Percentiles rank a stretch among this genome's conserved stretches.
These are phyloP conservation scores for Malbranchea cinnamomea DNA, from an alignment of 2,329 filamentous ascomycete species.

Conservation along the genomic window DNA sequence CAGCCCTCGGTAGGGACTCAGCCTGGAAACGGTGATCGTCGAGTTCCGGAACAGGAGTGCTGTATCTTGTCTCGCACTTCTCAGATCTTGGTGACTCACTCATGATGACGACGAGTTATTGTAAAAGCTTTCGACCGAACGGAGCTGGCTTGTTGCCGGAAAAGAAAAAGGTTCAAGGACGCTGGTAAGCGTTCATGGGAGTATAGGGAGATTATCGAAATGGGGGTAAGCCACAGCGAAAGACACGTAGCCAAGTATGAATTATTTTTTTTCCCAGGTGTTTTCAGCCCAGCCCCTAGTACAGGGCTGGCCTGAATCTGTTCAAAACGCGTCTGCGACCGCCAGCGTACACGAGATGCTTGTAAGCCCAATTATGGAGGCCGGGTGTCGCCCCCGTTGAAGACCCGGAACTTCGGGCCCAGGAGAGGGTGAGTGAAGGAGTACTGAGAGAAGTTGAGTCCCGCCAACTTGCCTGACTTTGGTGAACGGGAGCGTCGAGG, in stretches of 20 bases:
- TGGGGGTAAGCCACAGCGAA: slow-evolving; percentile 3
- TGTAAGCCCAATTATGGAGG: slow-evolving; percentile 70
- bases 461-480: slow-evolving; percentile 83
- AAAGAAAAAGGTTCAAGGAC: no score
- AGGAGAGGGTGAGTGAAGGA: slow-evolving; percentile 77
- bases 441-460: slow-evolving; percentile 55
- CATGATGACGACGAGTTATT: slow-evolving; percentile 23
- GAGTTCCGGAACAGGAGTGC: slow-evolving; percentile 50
- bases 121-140: no score
- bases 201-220: slow-evolving; percentile 6
- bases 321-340: slow-evolving; percentile 17
- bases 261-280: slow-evolving; percentile 18
- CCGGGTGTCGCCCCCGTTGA: slow-evolving; percentile 91
- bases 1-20: slow-evolving; percentile 21
- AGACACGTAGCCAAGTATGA: no score
- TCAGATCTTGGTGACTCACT: slow-evolving; percentile 50
- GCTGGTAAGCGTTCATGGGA: no score
- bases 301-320: slow-evolving; percentile 27
- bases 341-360: slow-evolving; percentile 19
- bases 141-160: no score
- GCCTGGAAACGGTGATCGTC: slow-evolving; percentile 63
- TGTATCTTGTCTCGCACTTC: slow-evolving; percentile 44
- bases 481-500: slow-evolving; percentile 21
- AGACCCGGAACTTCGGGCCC: slow-evolving; percentile 86
- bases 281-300: slow-evolving; percentile 28